phyloP scores from a whole-genome alignment of 306 rosid genomes.

The Vigna trinervia region DNA sequence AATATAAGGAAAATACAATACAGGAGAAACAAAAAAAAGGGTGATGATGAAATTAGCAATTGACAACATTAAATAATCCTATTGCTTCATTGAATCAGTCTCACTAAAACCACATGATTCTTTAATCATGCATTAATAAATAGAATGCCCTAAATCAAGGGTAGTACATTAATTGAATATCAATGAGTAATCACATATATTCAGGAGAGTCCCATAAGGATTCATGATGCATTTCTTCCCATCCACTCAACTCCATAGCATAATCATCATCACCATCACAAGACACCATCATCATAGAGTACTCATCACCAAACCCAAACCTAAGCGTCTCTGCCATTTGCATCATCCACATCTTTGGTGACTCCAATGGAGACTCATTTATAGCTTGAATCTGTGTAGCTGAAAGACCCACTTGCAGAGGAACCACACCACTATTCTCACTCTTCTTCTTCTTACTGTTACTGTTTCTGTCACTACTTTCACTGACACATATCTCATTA shows the following conservation, averaged over 20 bases:
- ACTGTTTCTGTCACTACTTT: no score
- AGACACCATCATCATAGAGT: constrained; percentile 38
- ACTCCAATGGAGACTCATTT: constrained; percentile 85
- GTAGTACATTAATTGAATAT: neutral
- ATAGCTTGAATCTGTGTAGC: constrained; percentile 84
- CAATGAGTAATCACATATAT: neutral
- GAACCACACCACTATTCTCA: constrained; percentile 6
- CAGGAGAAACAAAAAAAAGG: neutral
- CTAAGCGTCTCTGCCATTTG: constrained; percentile 61
- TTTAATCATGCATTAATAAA: neutral
- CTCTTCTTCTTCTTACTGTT: no score
- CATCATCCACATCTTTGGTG: constrained; percentile 95
- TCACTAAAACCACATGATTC: constrained; percentile 6
- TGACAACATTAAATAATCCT: neutral
- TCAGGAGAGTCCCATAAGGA: constrained; percentile 63
- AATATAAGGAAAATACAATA: neutral
- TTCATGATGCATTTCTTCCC: constrained; percentile 57
- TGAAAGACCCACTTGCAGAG: constrained; percentile 66
- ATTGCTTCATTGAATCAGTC: constrained; percentile 39
- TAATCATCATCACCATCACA: neutral
- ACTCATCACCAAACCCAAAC: constrained; percentile 47
- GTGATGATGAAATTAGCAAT: neutral
- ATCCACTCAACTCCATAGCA: constrained; percentile 41
- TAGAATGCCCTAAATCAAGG: constrained; percentile 11
- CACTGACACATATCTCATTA: neutral